Conservation (phyloP, 108 stramenopile genomes). For the Mayamaea pseudoterrestris region DNA sequence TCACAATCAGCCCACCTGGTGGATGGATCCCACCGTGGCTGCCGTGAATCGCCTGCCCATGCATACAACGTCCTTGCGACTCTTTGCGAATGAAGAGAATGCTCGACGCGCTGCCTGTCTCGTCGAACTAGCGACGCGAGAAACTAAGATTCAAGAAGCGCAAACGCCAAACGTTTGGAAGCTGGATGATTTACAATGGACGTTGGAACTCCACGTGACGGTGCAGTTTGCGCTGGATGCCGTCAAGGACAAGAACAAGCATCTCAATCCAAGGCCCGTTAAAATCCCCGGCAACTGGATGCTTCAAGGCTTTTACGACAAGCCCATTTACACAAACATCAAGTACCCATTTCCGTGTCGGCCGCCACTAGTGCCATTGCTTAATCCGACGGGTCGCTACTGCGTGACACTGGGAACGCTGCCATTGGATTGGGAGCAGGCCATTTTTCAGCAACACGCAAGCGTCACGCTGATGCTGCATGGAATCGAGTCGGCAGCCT, state of each 20-base stretch:
- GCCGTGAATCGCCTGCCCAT: constrained; percentile 23
- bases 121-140: constrained; percentile 17
- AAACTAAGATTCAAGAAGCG: neutral
- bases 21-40: constrained; percentile 46
- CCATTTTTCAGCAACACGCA: constrained; percentile 4
- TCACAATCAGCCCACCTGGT: constrained; percentile 7
- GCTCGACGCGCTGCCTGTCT: constrained; percentile 34
- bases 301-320: constrained; percentile 23
- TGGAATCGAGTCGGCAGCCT: constrained; percentile 68
- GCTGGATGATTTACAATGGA: constrained; percentile 12
- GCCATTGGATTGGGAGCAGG: constrained; percentile 30
- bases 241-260: neutral
- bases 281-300: constrained; percentile 40
- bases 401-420: too few species aligned
- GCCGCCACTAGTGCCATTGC: constrained; percentile 32
- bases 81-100: constrained; percentile 7
- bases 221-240: constrained; percentile 22
- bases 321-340: constrained; percentile 42
- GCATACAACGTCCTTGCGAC: constrained; percentile 32
- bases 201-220: constrained; percentile 19
- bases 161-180: constrained; percentile 13
- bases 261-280: constrained; percentile 4
- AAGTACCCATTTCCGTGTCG: constrained; percentile 40
- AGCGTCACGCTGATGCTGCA: constrained; percentile 36
- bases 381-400: constrained; percentile 82